Conservation (phyloP, 352 stramenopile species). For the Globisporangium okanoganense region DNA sequence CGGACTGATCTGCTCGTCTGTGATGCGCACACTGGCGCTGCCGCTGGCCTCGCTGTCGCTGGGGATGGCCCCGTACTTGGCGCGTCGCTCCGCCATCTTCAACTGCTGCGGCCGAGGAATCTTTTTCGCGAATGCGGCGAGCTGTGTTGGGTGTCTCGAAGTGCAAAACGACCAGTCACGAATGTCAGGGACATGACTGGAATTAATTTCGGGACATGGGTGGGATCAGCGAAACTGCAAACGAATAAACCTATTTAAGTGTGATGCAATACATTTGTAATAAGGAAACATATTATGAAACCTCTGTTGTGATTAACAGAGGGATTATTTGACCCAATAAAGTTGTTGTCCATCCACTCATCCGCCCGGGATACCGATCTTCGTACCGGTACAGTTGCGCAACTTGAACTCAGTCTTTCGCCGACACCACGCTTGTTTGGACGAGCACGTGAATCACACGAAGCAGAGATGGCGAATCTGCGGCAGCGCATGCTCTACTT, state of each 20-base stretch:
- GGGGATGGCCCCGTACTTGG: slow-evolving; percentile 60
- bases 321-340: neutral
- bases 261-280: neutral
- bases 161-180: slow-evolving; percentile 3
- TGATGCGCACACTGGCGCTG: slow-evolving; percentile 25
- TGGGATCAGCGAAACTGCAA: neutral
- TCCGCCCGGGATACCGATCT: slow-evolving; percentile 2
- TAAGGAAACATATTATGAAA: neutral
- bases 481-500: slow-evolving; percentile 42
- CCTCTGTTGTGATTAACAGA: neutral
- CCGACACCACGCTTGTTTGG: neutral
- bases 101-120: slow-evolving; percentile 14
- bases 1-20: slow-evolving; percentile 52
- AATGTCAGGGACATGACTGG: neutral
- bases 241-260: neutral
- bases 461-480: neutral
- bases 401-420: neutral
- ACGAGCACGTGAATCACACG: neutral
- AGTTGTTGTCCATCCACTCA: neutral
- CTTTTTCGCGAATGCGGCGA: slow-evolving; percentile 12
- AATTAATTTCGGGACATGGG: neutral
- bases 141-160: neutral
- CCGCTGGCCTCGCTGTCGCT: slow-evolving; percentile 25
- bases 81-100: slow-evolving; percentile 34
- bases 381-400: neutral